phyloP scores from a whole-genome alignment of 2,329 filamentous ascomycete species.

The Stylonectria norvegica region DNA sequence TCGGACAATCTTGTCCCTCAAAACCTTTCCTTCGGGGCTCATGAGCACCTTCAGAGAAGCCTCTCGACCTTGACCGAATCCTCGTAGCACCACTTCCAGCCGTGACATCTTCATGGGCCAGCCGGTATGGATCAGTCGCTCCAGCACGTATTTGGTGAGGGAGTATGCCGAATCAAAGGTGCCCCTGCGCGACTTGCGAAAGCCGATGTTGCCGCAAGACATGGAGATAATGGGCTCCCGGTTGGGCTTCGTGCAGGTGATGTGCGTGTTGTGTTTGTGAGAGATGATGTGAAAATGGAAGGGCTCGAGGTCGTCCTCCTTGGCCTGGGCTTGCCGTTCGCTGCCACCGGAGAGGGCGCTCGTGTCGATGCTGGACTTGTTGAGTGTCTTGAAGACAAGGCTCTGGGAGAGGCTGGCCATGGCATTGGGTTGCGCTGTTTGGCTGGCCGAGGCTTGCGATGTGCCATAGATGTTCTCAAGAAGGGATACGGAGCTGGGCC shows the following conservation, averaged over 20 bases:
- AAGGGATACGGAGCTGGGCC: constrained; percentile 28
- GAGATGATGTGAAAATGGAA: constrained; percentile 86
- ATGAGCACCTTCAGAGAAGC: constrained; percentile 86
- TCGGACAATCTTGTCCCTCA: constrained; percentile 71
- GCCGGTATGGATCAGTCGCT: constrained; percentile 77
- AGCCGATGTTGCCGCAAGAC: constrained; percentile 86
- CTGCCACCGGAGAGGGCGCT: constrained; percentile 27
- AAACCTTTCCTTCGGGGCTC: constrained; percentile 74
- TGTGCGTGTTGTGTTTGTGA: constrained; percentile 91
- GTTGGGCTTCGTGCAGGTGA: constrained; percentile 83
- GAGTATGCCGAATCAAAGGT: constrained; percentile 93
- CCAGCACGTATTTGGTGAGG: constrained; percentile 77
- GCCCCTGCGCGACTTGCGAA: constrained; percentile 74
- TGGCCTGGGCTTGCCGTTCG: constrained; percentile 20
- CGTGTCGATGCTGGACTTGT: constrained; percentile 33
- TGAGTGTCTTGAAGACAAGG: constrained; percentile 38
- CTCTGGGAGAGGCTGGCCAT: constrained; percentile 37
- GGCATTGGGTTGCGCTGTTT: constrained; percentile 23
- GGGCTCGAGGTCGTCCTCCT: constrained; percentile 51
- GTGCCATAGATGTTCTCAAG: constrained; percentile 35
- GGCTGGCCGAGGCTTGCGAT: constrained; percentile 16
- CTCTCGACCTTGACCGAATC: constrained; percentile 83
- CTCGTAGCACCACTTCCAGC: constrained; percentile 77
- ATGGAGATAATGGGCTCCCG: constrained; percentile 75
- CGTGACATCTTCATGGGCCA: constrained; percentile 71